Conservation (phyloP, 768 basidiomycete genomes). For the Termitomyces sp. region DNA sequence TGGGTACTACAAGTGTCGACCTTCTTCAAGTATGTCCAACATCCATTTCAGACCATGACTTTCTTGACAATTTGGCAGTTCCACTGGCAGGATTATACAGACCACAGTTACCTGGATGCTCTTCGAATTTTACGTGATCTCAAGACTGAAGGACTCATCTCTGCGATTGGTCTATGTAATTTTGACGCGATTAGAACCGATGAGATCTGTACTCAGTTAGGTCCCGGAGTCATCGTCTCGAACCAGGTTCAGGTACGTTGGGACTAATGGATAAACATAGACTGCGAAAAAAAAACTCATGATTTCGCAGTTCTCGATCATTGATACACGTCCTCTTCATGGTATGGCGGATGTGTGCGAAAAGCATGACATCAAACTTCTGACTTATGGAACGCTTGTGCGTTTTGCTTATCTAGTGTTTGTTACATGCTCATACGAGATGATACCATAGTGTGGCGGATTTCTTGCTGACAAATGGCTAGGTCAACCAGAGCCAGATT, state of each 20-base stretch:
- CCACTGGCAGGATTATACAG: slow-evolving; percentile 72
- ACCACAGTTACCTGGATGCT: slow-evolving; percentile 36
- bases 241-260: slow-evolving; percentile 74
- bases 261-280: neutral
- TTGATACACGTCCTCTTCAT: slow-evolving; percentile 72
- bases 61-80: slow-evolving; percentile 37
- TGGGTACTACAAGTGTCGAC: slow-evolving; percentile 55
- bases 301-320: slow-evolving; percentile 64
- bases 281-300: neutral
- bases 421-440: slow-evolving; percentile 3
- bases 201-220: slow-evolving; percentile 74
- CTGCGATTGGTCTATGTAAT: slow-evolving; percentile 71
- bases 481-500: slow-evolving; percentile 59
- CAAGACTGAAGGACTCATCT: slow-evolving; percentile 53
- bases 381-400: slow-evolving; percentile 81
- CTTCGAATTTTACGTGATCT: slow-evolving; percentile 52
- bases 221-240: slow-evolving; percentile 65
- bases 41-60: neutral
- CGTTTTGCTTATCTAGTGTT: slow-evolving; percentile 17
- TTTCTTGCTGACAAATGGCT: slow-evolving; percentile 79
- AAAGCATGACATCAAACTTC: slow-evolving; percentile 64
- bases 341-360: slow-evolving; percentile 75
- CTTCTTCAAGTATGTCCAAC: slow-evolving; percentile 57
- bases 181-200: slow-evolving; percentile 72
- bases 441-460: slow-evolving; percentile 63